Conservation (phyloP, 176 grass and related monocot species). For the Ananas comosus region DNA sequence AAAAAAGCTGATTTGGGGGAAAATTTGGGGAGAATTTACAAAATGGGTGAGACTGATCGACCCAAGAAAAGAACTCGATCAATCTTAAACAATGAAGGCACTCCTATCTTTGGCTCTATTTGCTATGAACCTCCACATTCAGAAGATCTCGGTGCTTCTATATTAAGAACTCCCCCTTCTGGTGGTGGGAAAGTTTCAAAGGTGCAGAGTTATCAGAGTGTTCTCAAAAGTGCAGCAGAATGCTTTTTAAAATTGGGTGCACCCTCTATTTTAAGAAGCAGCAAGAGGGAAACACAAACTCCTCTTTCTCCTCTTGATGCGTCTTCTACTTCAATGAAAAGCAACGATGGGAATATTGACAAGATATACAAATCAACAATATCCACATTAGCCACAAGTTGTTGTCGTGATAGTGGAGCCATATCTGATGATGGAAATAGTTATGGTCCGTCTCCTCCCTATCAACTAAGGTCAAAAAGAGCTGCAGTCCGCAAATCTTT, state of each 20-base stretch:
- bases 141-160: conserved; percentile 25
- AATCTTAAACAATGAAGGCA: conserved; percentile 16
- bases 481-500: conserved; percentile 49
- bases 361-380: conserved; percentile 34
- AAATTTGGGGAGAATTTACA: background rate
- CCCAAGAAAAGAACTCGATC: conserved; percentile 19
- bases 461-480: conserved; percentile 73
- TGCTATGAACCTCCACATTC: conserved; percentile 57
- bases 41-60: conserved; percentile 21
- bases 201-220: conserved; percentile 42
- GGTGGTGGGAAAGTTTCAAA: conserved; percentile 23
- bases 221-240: conserved; percentile 66
- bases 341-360: conserved; percentile 13
- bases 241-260: conserved; percentile 38
- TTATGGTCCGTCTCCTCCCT: conserved; percentile 66
- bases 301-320: conserved; percentile 28
- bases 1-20: conserved; percentile 11
- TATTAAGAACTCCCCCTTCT: conserved; percentile 30
- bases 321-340: conserved; percentile 39
- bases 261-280: conserved; percentile 84
- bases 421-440: conserved; percentile 27
- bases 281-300: conserved; percentile 50
- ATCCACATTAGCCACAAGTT: conserved; percentile 27
- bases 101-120: conserved; percentile 59
- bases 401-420: conserved; percentile 22